Conservation (phyloP, 176 grass and related monocot species). For the Olyra latifolia region DNA sequence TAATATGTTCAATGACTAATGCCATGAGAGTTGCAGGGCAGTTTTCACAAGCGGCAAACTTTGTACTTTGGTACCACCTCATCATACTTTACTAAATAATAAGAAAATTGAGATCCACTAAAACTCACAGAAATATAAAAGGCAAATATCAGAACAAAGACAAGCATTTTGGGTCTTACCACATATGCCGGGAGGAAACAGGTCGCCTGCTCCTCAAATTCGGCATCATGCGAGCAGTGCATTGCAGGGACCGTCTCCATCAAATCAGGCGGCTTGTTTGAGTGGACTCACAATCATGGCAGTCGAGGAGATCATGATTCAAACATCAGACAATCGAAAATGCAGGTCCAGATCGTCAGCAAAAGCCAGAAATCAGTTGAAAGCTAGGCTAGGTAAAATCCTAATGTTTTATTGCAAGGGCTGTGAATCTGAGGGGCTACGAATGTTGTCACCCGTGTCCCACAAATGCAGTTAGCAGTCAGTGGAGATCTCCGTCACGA, state of each 20-base stretch:
- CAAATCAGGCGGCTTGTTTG: constrained; percentile 14
- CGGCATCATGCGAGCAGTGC: neutral
- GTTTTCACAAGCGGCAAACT: neutral
- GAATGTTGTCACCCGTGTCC: too few species aligned
- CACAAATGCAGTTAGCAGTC: too few species aligned
- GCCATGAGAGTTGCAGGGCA: neutral
- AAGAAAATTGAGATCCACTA: neutral
- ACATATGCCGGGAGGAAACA: neutral
- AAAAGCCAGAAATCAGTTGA: constrained; percentile 12
- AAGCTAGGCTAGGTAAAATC: constrained; percentile 29
- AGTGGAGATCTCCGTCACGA: too few species aligned
- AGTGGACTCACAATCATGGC: constrained; percentile 26
- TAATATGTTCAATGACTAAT: neutral
- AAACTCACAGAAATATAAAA: neutral
- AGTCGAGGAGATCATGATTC: constrained; percentile 30
- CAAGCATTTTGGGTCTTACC: neutral
- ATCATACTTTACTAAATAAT: neutral
- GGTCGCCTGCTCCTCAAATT: constrained; percentile 2
- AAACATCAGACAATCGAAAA: constrained; percentile 37
- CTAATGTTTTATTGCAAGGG: too few species aligned
- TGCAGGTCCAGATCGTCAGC: constrained; percentile 28
- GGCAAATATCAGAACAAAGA: neutral
- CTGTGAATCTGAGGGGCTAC: too few species aligned
- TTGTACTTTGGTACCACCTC: neutral
- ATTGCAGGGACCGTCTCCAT: constrained; percentile 28